These are phyloP conservation scores for Komagataea norvegica DNA, from an alignment of 1,139 yeast species.

Conservation along the genomic window DNA sequence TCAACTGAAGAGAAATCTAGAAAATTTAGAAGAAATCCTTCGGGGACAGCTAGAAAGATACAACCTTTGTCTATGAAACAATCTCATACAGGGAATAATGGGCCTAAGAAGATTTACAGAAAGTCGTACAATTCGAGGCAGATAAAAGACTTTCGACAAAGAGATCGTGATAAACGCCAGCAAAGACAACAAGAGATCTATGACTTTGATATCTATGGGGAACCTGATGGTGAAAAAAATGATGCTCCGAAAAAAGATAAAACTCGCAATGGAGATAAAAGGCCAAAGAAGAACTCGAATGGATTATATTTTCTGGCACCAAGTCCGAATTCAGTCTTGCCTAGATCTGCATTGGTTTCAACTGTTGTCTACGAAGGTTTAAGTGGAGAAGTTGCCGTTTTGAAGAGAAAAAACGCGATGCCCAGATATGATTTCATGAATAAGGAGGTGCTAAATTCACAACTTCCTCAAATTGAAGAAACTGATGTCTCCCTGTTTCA, in stretches of 20 bases:
- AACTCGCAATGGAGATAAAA: conserved; percentile 1
- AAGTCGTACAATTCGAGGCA: not conserved
- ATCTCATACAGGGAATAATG: not conserved
- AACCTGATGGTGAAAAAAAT: not conserved
- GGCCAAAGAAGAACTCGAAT: not conserved
- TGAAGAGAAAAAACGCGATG: conserved; percentile 6
- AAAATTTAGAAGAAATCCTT: conserved; percentile 7
- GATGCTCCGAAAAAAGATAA: not conserved
- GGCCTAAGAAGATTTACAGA: not conserved
- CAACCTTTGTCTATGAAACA: not conserved
- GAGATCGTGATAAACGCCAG: not conserved
- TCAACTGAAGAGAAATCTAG: not conserved
- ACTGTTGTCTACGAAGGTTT: conserved; percentile 21
- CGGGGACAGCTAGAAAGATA: conserved; percentile 1
- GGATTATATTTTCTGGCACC: conserved; percentile 13
- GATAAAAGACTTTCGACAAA: not conserved
- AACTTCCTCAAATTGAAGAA: not conserved
- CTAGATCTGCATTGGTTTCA: conserved; percentile 17
- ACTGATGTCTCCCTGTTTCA: conserved; percentile 2
- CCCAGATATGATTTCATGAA: not conserved
- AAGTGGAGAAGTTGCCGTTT: conserved; percentile 19
- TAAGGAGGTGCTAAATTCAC: not conserved
- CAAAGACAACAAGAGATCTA: not conserved
- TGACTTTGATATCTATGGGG: too few species aligned
- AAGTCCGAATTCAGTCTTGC: conserved; percentile 11